Conservation (phyloP, 768 basidiomycete genomes). For the Crepidotus variabilis region DNA sequence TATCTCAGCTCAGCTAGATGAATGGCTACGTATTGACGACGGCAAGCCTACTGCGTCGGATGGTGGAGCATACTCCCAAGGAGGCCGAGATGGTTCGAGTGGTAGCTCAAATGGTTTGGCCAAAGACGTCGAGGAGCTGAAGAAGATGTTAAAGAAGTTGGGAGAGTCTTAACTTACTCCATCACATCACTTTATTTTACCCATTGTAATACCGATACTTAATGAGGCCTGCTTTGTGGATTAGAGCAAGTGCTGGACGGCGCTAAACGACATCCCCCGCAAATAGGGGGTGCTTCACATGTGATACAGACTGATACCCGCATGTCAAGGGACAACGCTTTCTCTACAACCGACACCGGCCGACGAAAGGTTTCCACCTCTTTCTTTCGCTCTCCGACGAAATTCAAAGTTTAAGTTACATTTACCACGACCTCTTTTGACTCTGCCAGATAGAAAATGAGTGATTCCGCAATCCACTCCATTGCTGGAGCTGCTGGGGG, state of each 20-base stretch:
- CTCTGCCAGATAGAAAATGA: slow-evolving; percentile 34
- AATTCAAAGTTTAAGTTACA: no score
- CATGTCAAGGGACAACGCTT: no score
- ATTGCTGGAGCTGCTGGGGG: slow-evolving; percentile 89
- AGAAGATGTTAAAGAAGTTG: slow-evolving; percentile 49
- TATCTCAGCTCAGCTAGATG: slow-evolving; percentile 69
- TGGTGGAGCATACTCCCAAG: slow-evolving; percentile 38
- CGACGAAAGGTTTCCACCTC: no score
- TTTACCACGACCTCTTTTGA: background rate
- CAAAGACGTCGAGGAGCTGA: slow-evolving; percentile 72
- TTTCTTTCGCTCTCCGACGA: no score
- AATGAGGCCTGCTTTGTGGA: no score
- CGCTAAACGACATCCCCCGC: no score
- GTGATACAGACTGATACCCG: no score
- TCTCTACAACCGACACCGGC: no score
- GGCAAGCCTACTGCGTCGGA: slow-evolving; percentile 55
- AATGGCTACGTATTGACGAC: slow-evolving; percentile 77
- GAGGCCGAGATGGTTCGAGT: slow-evolving; percentile 29
- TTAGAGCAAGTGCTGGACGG: no score
- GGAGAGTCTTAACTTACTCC: slow-evolving; percentile 13
- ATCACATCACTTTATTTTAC: background rate
- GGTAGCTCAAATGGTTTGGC: slow-evolving; percentile 57
- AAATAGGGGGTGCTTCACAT: no score
- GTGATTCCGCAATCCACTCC: slow-evolving; percentile 83
- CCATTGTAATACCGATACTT: no score